These are phyloP conservation scores for Lipomyces kockii DNA, from an alignment of 805 yeast genomes.

Conservation along the genomic window DNA sequence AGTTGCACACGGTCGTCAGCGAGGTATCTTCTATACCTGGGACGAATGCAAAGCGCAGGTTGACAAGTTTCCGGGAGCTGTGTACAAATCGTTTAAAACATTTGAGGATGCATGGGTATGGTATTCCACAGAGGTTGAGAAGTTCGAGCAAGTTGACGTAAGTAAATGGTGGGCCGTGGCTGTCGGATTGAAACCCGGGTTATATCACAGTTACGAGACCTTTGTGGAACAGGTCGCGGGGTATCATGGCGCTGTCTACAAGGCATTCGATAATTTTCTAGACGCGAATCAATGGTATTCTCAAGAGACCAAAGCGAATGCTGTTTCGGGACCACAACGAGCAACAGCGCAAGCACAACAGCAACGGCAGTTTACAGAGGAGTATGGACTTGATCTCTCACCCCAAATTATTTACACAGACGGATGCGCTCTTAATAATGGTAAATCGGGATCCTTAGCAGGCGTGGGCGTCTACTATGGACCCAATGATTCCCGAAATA, in stretches of 20 bases:
- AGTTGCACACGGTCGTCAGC: constrained; percentile 56
- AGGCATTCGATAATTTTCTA: background rate
- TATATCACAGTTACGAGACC: background rate
- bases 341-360: background rate
- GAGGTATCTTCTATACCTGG: constrained; percentile 71
- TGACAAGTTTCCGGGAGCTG: constrained; percentile 60
- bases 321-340: background rate
- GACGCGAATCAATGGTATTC: constrained; percentile 1
- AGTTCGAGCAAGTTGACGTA: constrained; percentile 19
- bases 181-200: background rate
- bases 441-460: constrained; percentile 51
- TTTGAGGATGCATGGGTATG: constrained; percentile 55
- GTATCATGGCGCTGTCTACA: background rate
- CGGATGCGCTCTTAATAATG: constrained; percentile 74
- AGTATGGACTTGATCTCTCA: background rate
- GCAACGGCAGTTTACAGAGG: background rate
- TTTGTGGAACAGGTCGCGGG: background rate
- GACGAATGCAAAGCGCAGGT: constrained; percentile 52
- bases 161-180: constrained; percentile 7
- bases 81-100: constrained; percentile 59
- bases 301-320: background rate
- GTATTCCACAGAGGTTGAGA: constrained; percentile 5
- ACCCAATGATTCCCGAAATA: constrained; percentile 55
- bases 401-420: constrained; percentile 62
- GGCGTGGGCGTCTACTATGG: constrained; percentile 85